Conservation (phyloP, 441 rosid species). For the Metrosideros polymorpha region DNA sequence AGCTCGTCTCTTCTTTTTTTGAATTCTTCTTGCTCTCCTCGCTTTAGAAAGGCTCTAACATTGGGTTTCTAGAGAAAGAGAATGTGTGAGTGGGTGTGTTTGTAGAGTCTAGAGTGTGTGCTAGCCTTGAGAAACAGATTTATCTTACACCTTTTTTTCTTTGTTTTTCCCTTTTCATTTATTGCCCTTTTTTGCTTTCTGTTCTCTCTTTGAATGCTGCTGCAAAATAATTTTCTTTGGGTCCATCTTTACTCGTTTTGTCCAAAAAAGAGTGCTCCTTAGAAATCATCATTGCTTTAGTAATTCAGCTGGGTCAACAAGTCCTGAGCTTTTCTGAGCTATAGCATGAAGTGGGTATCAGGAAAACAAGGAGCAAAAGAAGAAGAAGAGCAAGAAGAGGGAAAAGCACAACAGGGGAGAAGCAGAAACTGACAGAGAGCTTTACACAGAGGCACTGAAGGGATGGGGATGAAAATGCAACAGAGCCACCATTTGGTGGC, state of each 20-base stretch:
- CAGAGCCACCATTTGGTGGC: slow-evolving; percentile 50
- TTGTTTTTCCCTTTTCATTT: neutral
- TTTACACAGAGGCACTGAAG: neutral
- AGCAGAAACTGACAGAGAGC: slow-evolving; percentile 4
- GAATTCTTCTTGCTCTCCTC: neutral
- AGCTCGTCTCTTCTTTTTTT: slow-evolving; percentile 3
- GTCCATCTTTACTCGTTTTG: slow-evolving; percentile 4
- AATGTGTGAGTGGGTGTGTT: neutral
- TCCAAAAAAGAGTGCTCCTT: neutral
- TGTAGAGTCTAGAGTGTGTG: neutral
- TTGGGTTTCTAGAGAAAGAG: neutral
- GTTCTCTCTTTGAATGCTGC: slow-evolving; percentile 2
- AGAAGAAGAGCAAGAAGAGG: slow-evolving; percentile 10
- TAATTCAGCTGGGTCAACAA: neutral
- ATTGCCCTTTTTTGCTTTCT: neutral
- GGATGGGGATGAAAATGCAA: slow-evolving; percentile 54
- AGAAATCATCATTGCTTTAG: neutral
- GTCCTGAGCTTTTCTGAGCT: slow-evolving; percentile 18
- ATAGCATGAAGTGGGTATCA: slow-evolving; percentile 40
- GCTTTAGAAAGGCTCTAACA: neutral
- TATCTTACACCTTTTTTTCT: neutral
- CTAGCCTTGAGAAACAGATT: neutral
- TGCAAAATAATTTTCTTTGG: slow-evolving; percentile 9
- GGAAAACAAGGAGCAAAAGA: slow-evolving; percentile 14
- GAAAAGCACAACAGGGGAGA: slow-evolving; percentile 5